Percentiles rank a stretch among this genome's conserved stretches.
These are phyloP conservation scores for Phytophthora nicotianae DNA, from an alignment of 352 stramenopile species.

Conservation along the genomic window DNA sequence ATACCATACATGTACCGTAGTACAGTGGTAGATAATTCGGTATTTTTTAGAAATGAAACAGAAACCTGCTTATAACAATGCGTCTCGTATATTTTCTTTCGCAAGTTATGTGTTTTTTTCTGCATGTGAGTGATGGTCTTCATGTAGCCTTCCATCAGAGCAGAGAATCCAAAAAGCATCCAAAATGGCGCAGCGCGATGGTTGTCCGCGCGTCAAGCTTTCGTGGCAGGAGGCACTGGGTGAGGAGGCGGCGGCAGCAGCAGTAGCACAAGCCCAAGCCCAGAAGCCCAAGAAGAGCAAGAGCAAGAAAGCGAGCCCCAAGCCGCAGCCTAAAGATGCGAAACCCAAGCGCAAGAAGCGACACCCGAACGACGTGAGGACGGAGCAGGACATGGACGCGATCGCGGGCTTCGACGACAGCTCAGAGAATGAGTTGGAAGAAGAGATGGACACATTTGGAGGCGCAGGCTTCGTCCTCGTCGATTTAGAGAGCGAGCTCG, in stretches of 20 bases:
- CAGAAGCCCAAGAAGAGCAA: slow-evolving; percentile 19
- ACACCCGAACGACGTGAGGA: slow-evolving; percentile 34
- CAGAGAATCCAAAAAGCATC: slow-evolving; percentile 10
- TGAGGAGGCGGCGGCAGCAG: slow-evolving; percentile 5
- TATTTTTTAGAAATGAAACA: no score
- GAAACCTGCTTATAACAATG: no score
- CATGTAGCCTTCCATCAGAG: neutral
- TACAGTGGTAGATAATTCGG: no score
- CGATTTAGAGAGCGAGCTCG: slow-evolving; percentile 46
- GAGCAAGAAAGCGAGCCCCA: slow-evolving; percentile 21
- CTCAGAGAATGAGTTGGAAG: slow-evolving; percentile 27
- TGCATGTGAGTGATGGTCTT: slow-evolving; percentile 16
- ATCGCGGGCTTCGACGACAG: slow-evolving; percentile 40
- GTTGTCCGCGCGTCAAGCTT: slow-evolving; percentile 29
- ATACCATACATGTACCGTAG: no score
- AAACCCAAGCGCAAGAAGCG: slow-evolving; percentile 33
- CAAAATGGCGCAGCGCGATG: slow-evolving; percentile 19
- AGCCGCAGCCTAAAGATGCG: slow-evolving; percentile 20
- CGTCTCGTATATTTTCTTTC: no score
- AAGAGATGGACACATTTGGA: slow-evolving; percentile 30
- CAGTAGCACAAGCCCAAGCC: neutral
- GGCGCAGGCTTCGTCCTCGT: slow-evolving; percentile 47
- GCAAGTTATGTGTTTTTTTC: no score
- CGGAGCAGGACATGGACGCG: slow-evolving; percentile 39
- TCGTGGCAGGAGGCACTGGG: slow-evolving; percentile 42